A percentile compares a stretch with the other conserved stretches of the same genome.
phyloP scores from a whole-genome alignment of 2,329 filamentous ascomycete species.

The Lecanoromycetidae sp. region DNA sequence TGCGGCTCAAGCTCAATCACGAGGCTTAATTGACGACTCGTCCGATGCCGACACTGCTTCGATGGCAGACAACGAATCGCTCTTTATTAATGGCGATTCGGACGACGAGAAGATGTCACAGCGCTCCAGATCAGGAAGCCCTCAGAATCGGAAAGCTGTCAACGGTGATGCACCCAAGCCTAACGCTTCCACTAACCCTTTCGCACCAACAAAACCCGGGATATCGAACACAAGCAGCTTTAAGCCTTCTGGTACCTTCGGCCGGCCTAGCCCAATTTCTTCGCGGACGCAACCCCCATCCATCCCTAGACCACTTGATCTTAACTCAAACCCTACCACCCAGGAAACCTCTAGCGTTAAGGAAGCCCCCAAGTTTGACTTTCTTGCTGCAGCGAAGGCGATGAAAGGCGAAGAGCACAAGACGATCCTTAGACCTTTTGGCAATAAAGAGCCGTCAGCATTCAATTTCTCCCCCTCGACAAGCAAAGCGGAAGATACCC shows the following conservation, averaged over 20 bases:
- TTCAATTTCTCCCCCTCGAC: conserved; percentile 5
- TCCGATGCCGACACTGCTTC: conserved; percentile 24
- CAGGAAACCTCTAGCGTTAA: too few species aligned
- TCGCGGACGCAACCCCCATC: neutral
- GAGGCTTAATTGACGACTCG: conserved; percentile 38
- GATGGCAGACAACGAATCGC: conserved; percentile 22
- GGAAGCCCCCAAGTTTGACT: neutral
- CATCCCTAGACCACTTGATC: neutral
- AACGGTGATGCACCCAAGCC: conserved; percentile 5
- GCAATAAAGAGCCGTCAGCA: conserved; percentile 3
- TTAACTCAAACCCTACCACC: too few species aligned
- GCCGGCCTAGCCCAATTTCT: neutral
- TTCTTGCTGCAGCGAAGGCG: neutral
- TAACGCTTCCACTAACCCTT: neutral
- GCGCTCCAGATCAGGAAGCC: conserved; percentile 1
- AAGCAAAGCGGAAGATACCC: neutral
- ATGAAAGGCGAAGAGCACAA: neutral
- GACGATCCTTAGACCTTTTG: neutral
- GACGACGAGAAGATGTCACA: conserved; percentile 19
- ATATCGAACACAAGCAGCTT: neutral
- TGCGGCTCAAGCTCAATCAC: conserved; percentile 38
- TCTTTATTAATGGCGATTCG: conserved; percentile 24
- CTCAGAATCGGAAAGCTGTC: conserved; percentile 18
- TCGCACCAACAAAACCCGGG: neutral
- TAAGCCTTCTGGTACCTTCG: neutral